Evolutionary conservation across 2,329 filamentous ascomycete species (phyloP).

Genomic region (Clonostachys rosea): DNA sequence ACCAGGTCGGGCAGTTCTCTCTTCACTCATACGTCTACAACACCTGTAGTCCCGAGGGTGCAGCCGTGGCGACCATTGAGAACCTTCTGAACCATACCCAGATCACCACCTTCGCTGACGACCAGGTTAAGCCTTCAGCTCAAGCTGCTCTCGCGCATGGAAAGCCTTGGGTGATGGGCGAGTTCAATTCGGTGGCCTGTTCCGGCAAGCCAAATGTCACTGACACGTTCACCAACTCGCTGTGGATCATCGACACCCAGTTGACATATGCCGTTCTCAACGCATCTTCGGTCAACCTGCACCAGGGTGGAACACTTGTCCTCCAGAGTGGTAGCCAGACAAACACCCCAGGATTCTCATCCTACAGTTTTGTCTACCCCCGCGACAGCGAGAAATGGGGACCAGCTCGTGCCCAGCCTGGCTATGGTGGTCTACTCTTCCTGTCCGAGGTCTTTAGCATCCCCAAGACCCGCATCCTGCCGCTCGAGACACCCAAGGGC

Average conservation of each 20-base stretch:
- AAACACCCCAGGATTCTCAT: slow-evolving; percentile 8
- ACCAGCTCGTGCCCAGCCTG: slow-evolving; percentile 4
- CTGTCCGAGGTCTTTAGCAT: slow-evolving; percentile 7
- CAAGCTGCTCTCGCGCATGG: slow-evolving; percentile 1
- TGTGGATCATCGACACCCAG: slow-evolving; percentile 30
- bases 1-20: slow-evolving; percentile 8
- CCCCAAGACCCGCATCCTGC: no score
- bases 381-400: slow-evolving; percentile 7
- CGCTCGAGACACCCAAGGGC: no score
- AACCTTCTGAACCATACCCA: no score
- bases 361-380: slow-evolving; percentile 10
- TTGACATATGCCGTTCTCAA: slow-evolving; percentile 29
- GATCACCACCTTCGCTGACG: no score
- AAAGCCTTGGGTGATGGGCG: slow-evolving; percentile 19
- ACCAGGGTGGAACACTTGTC: slow-evolving; percentile 12
- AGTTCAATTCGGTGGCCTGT: slow-evolving; percentile 33
- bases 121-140: no score
- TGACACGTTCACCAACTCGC: slow-evolving; percentile 31
- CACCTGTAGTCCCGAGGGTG: background rate
- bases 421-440: slow-evolving; percentile 6
- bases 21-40: slow-evolving; percentile 5
- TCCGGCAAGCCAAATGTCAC: slow-evolving; percentile 29
- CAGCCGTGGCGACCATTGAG: no score
- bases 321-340: slow-evolving; percentile 7
- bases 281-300: slow-evolving; percentile 25